Base-by-base conservation (phyloP, 305 asterid genomes). In the Fraxinus ornus region DNA sequence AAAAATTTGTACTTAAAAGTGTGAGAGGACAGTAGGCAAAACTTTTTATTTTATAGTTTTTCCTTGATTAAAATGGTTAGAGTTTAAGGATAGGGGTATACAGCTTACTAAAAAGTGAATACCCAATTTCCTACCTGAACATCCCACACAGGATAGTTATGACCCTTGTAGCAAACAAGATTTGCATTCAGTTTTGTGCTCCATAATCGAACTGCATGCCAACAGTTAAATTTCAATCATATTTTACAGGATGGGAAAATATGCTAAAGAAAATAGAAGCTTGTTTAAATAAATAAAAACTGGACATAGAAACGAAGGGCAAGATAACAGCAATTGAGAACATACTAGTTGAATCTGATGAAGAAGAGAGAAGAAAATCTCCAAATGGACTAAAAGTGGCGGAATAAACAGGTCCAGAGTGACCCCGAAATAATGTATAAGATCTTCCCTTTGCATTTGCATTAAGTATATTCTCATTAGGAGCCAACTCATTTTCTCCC, bases 81-180 rank as follows among this genome's bases (percentile, higher is more conserved):
- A 28, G 39, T 30, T 68, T 70, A 13, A 35, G 39, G 13, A 70
- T 30, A 19, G 41, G 21, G 49, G 52, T 36, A 57, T 36, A 37
- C 49, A 74, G 78, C 17, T 82, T 78, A 78, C 8, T 81, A 5
- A 83, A 88, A 78, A 60, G 36, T 33, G 62, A 22, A 72, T 70
- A 70, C 5, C 76, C 41, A 37, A 64, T 62, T 64, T 79, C 84
- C 80, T 83, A 93, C 98, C 98, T 94, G 96, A 77, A 94, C 98
- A 89, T 95, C 98, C 99, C 99, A 95, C 78, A 95, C 98, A 36
- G 98, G 99, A 80, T 91, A 94, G 91, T 91, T 96, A 81, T 96
- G 99, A 78, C 98, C 95, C 90, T 96, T 96, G 94, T 96, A 94
- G 93, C 99, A 96, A 82, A 94, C 99, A 78, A 96, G 95, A 86